phyloP scores from a whole-genome alignment of 2,329 filamentous ascomycete genomes.

The Raffaelea ambrosiae region DNA sequence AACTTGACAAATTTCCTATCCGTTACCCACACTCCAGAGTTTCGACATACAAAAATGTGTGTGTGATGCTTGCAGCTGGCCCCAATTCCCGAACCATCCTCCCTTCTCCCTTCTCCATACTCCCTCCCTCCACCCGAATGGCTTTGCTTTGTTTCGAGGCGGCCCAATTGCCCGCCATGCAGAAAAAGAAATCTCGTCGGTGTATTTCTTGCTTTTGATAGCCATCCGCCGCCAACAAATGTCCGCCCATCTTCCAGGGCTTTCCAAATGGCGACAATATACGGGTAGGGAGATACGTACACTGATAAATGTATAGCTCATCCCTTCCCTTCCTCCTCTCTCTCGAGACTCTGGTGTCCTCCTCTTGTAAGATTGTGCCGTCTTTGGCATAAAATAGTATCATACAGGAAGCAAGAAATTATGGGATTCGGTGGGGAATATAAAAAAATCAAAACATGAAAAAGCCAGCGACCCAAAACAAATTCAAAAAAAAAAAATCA shows the following conservation, averaged over 20 bases:
- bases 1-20: neutral
- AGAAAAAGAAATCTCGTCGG: too few species aligned
- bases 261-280: too few species aligned
- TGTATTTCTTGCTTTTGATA: too few species aligned
- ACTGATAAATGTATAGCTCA: neutral
- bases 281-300: too few species aligned
- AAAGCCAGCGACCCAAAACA: neutral
- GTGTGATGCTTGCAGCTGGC: too few species aligned
- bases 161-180: too few species aligned
- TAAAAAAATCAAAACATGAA: constrained; percentile 1
- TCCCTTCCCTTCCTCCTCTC: neutral
- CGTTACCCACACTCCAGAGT: neutral
- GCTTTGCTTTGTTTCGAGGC: too few species aligned
- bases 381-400: neutral
- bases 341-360: neutral
- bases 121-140: too few species aligned
- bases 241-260: too few species aligned
- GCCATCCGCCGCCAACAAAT: too few species aligned
- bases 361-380: neutral
- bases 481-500: constrained; percentile 2
- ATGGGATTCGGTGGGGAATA: neutral
- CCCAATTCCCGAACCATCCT: too few species aligned
- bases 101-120: too few species aligned
- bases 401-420: constrained; percentile 7
- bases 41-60: neutral